A percentile compares a stretch with the other conserved stretches of the same genome.
These are phyloP conservation scores for Candida schatavii DNA, from an alignment of 805 yeast species.

Conservation along the genomic window DNA sequence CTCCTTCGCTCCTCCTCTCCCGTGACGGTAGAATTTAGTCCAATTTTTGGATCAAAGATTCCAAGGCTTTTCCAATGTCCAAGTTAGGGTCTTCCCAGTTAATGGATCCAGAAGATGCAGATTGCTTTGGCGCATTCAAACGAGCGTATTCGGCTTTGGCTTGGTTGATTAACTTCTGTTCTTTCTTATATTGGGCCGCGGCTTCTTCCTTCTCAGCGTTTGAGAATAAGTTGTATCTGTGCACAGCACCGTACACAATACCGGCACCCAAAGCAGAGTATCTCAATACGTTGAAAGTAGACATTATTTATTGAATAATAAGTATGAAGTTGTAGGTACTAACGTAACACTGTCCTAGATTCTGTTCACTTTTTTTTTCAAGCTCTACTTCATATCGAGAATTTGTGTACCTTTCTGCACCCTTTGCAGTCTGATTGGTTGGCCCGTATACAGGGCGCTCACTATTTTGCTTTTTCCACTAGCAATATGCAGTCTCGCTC, in stretches of 20 bases:
- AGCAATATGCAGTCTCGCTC: background rate
- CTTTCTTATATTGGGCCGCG: conserved; percentile 54
- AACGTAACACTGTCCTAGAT: no score
- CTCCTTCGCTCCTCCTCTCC: background rate
- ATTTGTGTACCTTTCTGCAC: background rate
- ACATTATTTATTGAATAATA: conserved; percentile 24
- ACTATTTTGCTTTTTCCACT: no score
- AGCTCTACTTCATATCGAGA: background rate
- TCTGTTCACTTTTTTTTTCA: conserved; percentile 4
- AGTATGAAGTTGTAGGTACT: background rate
- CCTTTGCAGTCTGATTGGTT: conserved; percentile 1
- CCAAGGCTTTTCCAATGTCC: conserved; percentile 72
- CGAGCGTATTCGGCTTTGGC: conserved; percentile 89
- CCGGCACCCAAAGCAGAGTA: conserved; percentile 91
- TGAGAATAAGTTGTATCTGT: conserved; percentile 66
- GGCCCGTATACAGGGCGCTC: conserved; percentile 2
- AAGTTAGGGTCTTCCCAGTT: conserved; percentile 88
- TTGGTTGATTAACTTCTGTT: conserved; percentile 74
- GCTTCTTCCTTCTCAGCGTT: conserved; percentile 59
- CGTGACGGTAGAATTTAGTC: conserved; percentile 20
- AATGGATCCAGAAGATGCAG: conserved; percentile 46
- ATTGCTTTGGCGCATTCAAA: conserved; percentile 42
- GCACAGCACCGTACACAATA: conserved; percentile 81
- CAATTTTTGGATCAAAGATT: conserved; percentile 60
- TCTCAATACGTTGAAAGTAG: conserved; percentile 72